phyloP scores from a whole-genome alignment of 176 grass and related monocot species.

The Dendrocalamus sinicus region DNA sequence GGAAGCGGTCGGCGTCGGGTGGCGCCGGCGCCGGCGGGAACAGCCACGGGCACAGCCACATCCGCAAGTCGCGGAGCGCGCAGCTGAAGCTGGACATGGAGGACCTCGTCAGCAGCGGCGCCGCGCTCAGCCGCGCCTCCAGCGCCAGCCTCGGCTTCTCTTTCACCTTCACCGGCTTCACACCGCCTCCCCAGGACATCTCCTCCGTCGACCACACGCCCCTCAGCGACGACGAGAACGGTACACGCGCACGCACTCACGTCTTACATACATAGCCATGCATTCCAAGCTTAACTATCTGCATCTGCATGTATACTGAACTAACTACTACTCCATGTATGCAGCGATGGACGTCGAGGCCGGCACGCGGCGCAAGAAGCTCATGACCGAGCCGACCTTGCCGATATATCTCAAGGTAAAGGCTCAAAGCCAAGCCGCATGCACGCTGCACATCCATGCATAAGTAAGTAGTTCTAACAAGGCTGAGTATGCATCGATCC shows the following conservation, averaged over 20 bases:
- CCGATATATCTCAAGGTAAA: conserved; percentile 91
- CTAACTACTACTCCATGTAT: neutral
- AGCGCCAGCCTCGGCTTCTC: conserved; percentile 98
- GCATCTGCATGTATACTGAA: neutral
- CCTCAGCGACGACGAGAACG: conserved; percentile 77
- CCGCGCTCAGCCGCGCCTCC: conserved; percentile 91
- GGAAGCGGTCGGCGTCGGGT: conserved; percentile 48
- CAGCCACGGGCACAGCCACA: conserved; percentile 49
- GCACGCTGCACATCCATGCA: neutral
- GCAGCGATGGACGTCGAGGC: conserved; percentile 70
- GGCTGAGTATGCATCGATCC: too few relatives aligned
- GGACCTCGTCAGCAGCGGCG: conserved; percentile 73
- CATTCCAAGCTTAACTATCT: neutral
- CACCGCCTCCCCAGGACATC: conserved; percentile 66
- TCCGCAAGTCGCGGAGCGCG: conserved; percentile 80
- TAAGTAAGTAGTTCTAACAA: too few relatives aligned
- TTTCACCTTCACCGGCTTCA: conserved; percentile 95
- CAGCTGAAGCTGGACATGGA: conserved; percentile 82
- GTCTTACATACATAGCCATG: neutral
- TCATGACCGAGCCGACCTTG: conserved; percentile 76
- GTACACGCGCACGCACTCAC: conserved; percentile 30
- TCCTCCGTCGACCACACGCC: conserved; percentile 25
- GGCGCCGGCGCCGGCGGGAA: conserved; percentile 39
- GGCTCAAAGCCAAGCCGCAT: neutral
- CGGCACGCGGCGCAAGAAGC: conserved; percentile 54